A percentile compares a stretch with the other conserved stretches of the same genome.
Evolutionary conservation across 129 eudicot genomes (phyloP).

Genomic region (Artemisia argyi): DNA sequence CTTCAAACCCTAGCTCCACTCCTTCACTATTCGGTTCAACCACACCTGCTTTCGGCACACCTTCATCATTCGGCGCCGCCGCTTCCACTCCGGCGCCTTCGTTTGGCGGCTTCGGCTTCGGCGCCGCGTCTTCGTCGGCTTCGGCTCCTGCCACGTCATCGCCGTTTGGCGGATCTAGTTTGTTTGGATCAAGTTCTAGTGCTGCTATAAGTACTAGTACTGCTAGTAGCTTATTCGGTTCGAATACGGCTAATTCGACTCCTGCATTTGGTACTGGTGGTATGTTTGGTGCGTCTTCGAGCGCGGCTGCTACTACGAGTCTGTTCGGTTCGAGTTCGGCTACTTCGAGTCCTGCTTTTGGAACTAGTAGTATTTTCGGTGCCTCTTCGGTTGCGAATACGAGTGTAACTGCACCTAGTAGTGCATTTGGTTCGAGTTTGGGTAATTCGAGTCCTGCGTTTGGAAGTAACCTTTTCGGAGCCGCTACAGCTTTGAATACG

Average conservation of each 20-base stretch:
- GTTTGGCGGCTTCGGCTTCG: conserved; percentile 18
- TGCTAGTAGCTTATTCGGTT: conserved; percentile 32
- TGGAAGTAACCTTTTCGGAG: no score
- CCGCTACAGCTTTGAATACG: no score
- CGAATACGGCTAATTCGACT: conserved; percentile 14
- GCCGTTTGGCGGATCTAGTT: conserved; percentile 17
- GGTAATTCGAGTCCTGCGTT: no score
- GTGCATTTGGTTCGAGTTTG: no score
- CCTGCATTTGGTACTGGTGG: conserved; percentile 12
- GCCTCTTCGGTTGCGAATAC: conserved; percentile 1
- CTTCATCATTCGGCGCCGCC: conserved; percentile 29
- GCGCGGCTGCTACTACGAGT: not conserved
- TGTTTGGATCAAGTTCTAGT: conserved; percentile 32
- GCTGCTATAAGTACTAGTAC: conserved; percentile 23
- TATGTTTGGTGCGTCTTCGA: conserved; percentile 6
- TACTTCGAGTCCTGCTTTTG: conserved; percentile 2
- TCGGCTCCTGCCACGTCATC: conserved; percentile 28
- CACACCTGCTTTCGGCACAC: conserved; percentile 29
- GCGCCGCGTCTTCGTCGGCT: conserved; percentile 39
- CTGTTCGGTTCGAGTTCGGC: no score
- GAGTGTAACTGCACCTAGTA: no score
- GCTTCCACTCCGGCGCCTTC: conserved; percentile 10
- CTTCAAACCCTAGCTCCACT: conserved; percentile 30
- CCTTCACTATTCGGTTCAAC: conserved; percentile 25
- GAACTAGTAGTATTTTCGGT: not conserved